phyloP scores from a whole-genome alignment of 306 rosid species.

The Cucurbita moschata region DNA sequence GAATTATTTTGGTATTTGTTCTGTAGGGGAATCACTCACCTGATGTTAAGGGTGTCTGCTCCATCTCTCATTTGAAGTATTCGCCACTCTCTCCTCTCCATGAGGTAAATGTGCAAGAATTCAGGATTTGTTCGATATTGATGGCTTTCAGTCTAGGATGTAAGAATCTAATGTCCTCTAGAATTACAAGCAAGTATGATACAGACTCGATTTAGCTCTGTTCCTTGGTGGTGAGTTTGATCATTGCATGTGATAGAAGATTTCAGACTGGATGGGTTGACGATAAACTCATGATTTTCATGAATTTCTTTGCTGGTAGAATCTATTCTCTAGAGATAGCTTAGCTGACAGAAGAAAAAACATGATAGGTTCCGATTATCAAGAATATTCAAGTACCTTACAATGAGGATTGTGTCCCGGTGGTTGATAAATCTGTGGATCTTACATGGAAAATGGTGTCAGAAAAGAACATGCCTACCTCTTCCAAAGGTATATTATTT shows the following conservation, averaged over 20 bases:
- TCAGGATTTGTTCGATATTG: neutral
- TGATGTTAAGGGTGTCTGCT: slow-evolving; percentile 8
- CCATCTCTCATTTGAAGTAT: slow-evolving; percentile 1
- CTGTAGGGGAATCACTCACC: slow-evolving; percentile 17
- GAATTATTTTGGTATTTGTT: neutral
- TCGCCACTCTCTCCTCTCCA: slow-evolving; percentile 17
- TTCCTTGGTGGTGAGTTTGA: neutral
- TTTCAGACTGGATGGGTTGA: neutral
- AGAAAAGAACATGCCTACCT: neutral
- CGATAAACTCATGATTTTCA: too few relatives aligned
- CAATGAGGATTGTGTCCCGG: slow-evolving; percentile 20
- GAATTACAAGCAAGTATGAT: neutral
- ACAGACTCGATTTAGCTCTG: neutral
- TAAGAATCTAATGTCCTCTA: neutral
- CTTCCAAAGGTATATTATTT: slow-evolving; percentile 35
- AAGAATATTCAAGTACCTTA: neutral
- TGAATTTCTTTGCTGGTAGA: neutral
- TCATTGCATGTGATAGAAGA: neutral
- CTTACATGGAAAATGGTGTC: slow-evolving; percentile 17
- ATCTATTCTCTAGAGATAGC: neutral
- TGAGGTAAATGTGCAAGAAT: slow-evolving; percentile 3
- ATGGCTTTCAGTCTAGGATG: neutral
- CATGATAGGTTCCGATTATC: slow-evolving; percentile 28
- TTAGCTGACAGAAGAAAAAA: neutral
- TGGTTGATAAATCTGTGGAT: slow-evolving; percentile 23